These are phyloP conservation scores for Phytophthora boehmeriae DNA, from an alignment of 352 stramenopile genomes.

Conservation along the genomic window DNA sequence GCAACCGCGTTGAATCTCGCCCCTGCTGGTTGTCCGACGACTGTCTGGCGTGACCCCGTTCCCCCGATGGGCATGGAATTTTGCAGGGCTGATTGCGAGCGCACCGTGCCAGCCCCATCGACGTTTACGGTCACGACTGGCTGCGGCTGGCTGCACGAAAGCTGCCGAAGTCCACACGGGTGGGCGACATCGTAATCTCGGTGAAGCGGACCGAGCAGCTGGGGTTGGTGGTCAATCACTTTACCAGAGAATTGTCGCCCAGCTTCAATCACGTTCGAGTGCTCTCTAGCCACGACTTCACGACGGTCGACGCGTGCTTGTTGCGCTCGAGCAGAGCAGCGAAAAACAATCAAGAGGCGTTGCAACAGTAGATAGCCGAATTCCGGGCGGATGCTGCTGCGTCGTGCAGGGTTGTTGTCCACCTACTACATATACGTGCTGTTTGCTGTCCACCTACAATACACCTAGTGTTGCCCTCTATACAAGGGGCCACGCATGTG, in stretches of 20 bases:
- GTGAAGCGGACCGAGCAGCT: not conserved
- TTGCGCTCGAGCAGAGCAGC: conserved; percentile 1
- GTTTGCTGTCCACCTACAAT: too few relatives aligned
- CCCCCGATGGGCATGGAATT: too few relatives aligned
- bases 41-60: not conserved
- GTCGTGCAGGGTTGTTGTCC: too few relatives aligned
- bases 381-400: too few relatives aligned
- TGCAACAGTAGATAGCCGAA: not conserved
- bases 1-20: too few relatives aligned
- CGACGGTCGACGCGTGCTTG: not conserved
- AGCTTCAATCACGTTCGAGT: conserved; percentile 1
- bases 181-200: not conserved
- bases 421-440: too few relatives aligned
- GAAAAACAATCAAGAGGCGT: not conserved
- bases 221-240: not conserved
- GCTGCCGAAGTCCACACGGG: not conserved
- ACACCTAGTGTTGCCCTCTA: too few relatives aligned
- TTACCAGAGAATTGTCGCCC: not conserved
- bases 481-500: too few relatives aligned
- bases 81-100: not conserved
- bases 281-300: not conserved
- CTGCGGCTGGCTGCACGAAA: not conserved
- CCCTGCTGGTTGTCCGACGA: not conserved
- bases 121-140: not conserved
- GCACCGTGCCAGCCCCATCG: not conserved